phyloP scores from a whole-genome alignment of 2,329 filamentous ascomycete species.

The Ceratocystis destructans region DNA sequence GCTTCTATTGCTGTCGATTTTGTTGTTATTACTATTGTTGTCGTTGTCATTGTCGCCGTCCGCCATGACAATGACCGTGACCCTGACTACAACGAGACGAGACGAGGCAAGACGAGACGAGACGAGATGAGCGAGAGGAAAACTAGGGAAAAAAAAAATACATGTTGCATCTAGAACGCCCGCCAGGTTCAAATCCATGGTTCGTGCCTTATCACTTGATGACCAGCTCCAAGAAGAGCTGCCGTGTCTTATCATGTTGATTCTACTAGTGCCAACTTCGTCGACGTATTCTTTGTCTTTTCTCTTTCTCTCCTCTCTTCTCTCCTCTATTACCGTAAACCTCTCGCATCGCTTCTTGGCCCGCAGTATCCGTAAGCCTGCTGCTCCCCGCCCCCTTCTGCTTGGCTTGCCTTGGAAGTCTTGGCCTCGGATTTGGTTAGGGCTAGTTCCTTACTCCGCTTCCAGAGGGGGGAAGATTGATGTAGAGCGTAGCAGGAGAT shows the following conservation, averaged over 20 bases:
- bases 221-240: no score
- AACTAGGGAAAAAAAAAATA: no score
- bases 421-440: background rate
- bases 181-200: background rate
- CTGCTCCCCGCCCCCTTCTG: background rate
- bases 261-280: no score
- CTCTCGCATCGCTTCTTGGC: background rate
- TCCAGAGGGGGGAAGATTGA: background rate
- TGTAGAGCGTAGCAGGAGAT: background rate
- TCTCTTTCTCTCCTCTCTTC: no score
- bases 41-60: no score
- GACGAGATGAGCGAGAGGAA: background rate
- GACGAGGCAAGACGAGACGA: background rate
- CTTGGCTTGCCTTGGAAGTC: background rate
- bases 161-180: background rate
- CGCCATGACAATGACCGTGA: no score
- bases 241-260: no score
- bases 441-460: background rate
- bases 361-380: background rate
- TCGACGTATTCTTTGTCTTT: no score
- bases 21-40: no score
- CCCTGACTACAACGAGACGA: background rate
- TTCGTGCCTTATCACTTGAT: background rate
- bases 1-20: no score
- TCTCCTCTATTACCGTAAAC: no score